A percentile compares a stretch with the other conserved stretches of the same genome.
Conservation (phyloP, 139 green algal genomes). For the Deuterostichococcus epilithicus region DNA sequence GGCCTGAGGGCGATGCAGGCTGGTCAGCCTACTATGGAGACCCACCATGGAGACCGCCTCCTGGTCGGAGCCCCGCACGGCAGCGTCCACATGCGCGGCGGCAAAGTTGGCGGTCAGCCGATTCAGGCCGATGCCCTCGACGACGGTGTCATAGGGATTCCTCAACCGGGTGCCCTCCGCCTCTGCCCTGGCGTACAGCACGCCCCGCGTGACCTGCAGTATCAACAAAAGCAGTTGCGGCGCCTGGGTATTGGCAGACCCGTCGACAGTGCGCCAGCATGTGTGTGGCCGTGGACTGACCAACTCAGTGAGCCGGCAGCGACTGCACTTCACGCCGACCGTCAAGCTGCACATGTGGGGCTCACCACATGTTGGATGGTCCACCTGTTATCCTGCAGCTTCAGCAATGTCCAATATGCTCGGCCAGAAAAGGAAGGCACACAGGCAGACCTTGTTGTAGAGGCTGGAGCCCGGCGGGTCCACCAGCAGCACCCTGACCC, state of each 20-base stretch:
- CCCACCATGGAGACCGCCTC: conserved; percentile 75
- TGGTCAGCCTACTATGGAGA: neutral
- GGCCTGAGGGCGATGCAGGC: neutral
- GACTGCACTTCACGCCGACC: no score
- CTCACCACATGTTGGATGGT: no score
- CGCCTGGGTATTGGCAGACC: no score
- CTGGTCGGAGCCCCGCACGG: conserved; percentile 73
- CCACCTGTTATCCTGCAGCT: no score
- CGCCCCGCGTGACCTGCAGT: conserved; percentile 77
- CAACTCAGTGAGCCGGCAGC: neutral
- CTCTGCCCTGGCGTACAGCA: conserved; percentile 82
- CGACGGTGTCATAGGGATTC: conserved; percentile 94
- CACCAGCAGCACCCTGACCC: conserved; percentile 57
- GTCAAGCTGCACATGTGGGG: no score
- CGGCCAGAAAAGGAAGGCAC: neutral
- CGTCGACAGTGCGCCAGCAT: no score
- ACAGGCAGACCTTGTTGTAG: conserved; percentile 71
- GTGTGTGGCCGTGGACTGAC: neutral
- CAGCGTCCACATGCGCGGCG: conserved; percentile 63
- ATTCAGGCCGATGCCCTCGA: conserved; percentile 91
- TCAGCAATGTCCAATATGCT: neutral
- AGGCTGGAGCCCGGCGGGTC: conserved; percentile 87
- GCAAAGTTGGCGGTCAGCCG: conserved; percentile 89
- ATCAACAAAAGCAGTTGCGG: no score
- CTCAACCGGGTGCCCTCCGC: conserved; percentile 84